Percentiles rank a stretch among this genome's conserved stretches.
These are phyloP conservation scores for Acer negundo DNA, from an alignment of 345 rosid species.

Conservation along the genomic window DNA sequence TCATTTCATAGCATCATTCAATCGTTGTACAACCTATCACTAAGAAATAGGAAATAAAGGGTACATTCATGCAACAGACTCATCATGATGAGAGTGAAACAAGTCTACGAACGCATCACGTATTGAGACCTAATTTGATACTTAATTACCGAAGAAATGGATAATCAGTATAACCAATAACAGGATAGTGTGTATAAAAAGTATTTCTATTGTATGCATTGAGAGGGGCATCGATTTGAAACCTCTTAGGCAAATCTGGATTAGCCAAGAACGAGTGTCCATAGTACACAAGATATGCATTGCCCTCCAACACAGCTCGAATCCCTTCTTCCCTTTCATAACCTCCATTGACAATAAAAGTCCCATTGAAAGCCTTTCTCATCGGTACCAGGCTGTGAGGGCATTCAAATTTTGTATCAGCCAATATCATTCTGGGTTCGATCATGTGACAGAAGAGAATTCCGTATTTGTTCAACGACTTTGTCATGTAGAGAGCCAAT, in stretches of 20 bases:
- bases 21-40: no score
- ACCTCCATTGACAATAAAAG: conserved; percentile 66
- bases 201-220: conserved; percentile 55
- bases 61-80: no score
- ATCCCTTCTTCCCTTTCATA: conserved; percentile 53
- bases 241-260: conserved; percentile 73
- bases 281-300: conserved; percentile 57
- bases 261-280: conserved; percentile 68
- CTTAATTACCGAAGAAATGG: conserved; percentile 50
- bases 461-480: conserved; percentile 52
- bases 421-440: conserved; percentile 55
- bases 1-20: no score
- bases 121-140: no score
- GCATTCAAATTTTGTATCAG: not conserved
- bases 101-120: no score
- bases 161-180: conserved; percentile 69
- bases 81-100: no score
- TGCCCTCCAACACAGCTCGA: conserved; percentile 41
- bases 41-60: no score
- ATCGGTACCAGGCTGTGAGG: conserved; percentile 46
- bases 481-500: conserved; percentile 60
- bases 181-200: conserved; percentile 51
- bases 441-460: conserved; percentile 65
- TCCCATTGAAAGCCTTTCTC: conserved; percentile 69
- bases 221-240: conserved; percentile 53